Conservation (phyloP, 345 rosid species). For the Carallia pectinifolia region DNA sequence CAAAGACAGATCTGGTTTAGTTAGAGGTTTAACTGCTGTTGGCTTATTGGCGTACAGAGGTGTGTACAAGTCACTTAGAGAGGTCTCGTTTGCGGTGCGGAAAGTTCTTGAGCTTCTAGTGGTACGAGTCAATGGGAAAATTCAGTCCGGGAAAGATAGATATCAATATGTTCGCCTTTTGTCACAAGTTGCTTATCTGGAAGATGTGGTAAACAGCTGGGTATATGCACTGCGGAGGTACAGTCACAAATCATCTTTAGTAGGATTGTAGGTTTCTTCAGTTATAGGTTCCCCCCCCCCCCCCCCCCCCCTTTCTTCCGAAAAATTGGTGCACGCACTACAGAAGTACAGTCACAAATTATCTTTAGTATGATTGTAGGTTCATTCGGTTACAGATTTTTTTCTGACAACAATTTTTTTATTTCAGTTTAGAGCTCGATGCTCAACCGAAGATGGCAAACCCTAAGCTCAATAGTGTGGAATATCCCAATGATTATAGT, state of each 20-base stretch:
- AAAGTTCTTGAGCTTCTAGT: constrained; percentile 88
- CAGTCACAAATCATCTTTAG: constrained; percentile 7
- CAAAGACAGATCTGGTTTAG: constrained; percentile 64
- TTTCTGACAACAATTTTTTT: neutral
- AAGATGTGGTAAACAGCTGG: constrained; percentile 91
- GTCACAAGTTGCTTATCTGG: constrained; percentile 91
- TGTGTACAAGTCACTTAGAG: constrained; percentile 58
- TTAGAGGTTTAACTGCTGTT: constrained; percentile 82
- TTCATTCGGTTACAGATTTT: constrained; percentile 10
- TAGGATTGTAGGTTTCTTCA: constrained; percentile 15
- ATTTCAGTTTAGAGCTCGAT: constrained; percentile 67
- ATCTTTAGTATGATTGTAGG: constrained; percentile 10
- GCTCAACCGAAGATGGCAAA: constrained; percentile 36
- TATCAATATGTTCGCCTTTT: constrained; percentile 65
- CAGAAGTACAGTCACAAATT: constrained; percentile 53
- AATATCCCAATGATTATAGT: constrained; percentile 20
- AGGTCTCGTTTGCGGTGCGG: constrained; percentile 80
- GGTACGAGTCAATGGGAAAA: constrained; percentile 61
- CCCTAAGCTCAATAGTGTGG: constrained; percentile 35
- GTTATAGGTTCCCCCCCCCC: neutral
- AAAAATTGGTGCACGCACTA: constrained; percentile 53
- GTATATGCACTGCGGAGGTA: constrained; percentile 83
- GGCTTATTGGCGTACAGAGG: constrained; percentile 87
- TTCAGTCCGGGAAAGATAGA: constrained; percentile 81
- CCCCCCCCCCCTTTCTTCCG: too few species aligned